Percentiles rank a stretch among this genome's conserved stretches.
phyloP scores from a whole-genome alignment of 2,329 filamentous ascomycete genomes.

The Fusarium papillatum region DNA sequence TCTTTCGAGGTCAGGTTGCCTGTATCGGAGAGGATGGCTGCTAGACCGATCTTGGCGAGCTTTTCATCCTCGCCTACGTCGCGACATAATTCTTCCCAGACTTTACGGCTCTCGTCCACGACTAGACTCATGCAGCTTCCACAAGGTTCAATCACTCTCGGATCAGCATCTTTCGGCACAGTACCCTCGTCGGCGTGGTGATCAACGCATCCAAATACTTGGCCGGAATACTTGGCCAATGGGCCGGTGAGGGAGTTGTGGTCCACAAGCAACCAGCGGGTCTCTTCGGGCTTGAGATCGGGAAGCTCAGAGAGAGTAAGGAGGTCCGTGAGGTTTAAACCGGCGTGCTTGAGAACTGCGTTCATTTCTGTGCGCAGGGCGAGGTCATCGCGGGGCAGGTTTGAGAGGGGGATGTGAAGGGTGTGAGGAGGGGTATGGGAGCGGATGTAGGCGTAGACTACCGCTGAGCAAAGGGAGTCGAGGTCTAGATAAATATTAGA shows the following conservation, averaged over 20 bases:
- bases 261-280: constrained; percentile 82
- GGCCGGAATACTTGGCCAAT: constrained; percentile 64
- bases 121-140: constrained; percentile 84
- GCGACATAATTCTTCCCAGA: constrained; percentile 68
- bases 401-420: constrained; percentile 80
- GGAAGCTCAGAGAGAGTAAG: constrained; percentile 71
- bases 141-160: constrained; percentile 73
- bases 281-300: constrained; percentile 65
- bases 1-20: constrained; percentile 70
- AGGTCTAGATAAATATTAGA: constrained; percentile 67
- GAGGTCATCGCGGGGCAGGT: constrained; percentile 78
- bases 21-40: constrained; percentile 82
- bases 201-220: constrained; percentile 78
- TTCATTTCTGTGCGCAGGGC: constrained; percentile 79
- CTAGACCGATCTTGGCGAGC: constrained; percentile 77
- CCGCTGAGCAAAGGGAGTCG: constrained; percentile 82
- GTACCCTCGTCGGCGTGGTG: constrained; percentile 82
- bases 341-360: constrained; percentile 73
- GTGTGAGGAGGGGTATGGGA: constrained; percentile 67
- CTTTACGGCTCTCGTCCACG: constrained; percentile 67
- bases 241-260: constrained; percentile 80
- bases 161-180: constrained; percentile 61
- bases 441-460: constrained; percentile 82
- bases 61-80: constrained; percentile 62
- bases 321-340: constrained; percentile 71